Percentiles rank a stretch among this genome's conserved stretches.
phyloP scores from a whole-genome alignment of 1,139 yeast genomes.

The Pichia sp. region DNA sequence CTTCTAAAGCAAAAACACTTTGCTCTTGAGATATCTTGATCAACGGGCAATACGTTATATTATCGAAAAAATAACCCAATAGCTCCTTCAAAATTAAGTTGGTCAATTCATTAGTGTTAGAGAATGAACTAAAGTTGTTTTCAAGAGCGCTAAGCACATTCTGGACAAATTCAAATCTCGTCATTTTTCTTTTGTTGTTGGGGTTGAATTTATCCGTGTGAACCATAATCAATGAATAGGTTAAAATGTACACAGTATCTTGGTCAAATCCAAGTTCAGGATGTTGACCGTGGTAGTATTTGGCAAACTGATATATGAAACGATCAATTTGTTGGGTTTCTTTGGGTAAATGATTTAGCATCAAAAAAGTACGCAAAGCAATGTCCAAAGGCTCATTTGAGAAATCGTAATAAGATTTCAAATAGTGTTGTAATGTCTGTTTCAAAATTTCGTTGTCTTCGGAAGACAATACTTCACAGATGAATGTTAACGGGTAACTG shows the following conservation, averaged over 20 bases:
- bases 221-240: conserved; percentile 58
- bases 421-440: conserved; percentile 37
- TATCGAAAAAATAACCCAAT: conserved; percentile 55
- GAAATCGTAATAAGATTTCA: conserved; percentile 43
- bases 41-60: conserved; percentile 55
- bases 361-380: conserved; percentile 53
- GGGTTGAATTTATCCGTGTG: conserved; percentile 68
- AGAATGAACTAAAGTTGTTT: conserved; percentile 31
- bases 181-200: conserved; percentile 60
- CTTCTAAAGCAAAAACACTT: conserved; percentile 20
- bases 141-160: conserved; percentile 40
- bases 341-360: conserved; percentile 53
- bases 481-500: conserved; percentile 22
- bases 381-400: conserved; percentile 54
- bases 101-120: conserved; percentile 16
- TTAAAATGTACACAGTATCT: conserved; percentile 53
- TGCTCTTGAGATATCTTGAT: conserved; percentile 29
- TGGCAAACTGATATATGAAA: conserved; percentile 51
- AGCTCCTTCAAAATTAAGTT: conserved; percentile 34
- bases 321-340: conserved; percentile 73
- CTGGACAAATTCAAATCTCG: conserved; percentile 53
- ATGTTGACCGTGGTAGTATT: conserved; percentile 40
- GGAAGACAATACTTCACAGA: conserved; percentile 21
- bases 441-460: conserved; percentile 22
- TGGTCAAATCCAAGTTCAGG: conserved; percentile 36